Percentiles rank a stretch among this genome's conserved stretches.
phyloP scores from a whole-genome alignment of 2,329 filamentous ascomycete species.

The Exophiala mesophila region DNA sequence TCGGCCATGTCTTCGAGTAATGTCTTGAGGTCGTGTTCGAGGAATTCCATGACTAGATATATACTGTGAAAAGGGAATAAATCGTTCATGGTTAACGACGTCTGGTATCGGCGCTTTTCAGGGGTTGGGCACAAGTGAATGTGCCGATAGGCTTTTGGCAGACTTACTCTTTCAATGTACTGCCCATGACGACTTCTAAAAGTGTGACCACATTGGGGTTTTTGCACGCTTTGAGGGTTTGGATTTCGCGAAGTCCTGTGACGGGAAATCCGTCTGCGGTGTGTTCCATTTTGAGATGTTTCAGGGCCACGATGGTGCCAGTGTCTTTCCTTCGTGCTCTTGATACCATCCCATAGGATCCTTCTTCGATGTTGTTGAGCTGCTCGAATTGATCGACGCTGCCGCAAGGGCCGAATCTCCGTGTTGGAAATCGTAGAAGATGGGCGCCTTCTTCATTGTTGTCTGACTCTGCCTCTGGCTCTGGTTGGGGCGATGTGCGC shows the following conservation, averaged over 20 bases:
- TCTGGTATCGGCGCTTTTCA: conserved; percentile 37
- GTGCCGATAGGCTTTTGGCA: too few relatives aligned
- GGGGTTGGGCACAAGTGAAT: conserved; percentile 11
- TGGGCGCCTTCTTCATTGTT: conserved; percentile 38
- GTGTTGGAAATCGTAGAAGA: conserved; percentile 66
- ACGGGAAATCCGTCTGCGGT: conserved; percentile 76
- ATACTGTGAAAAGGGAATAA: conserved; percentile 53
- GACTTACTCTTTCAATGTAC: conserved; percentile 54
- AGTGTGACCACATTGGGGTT: conserved; percentile 80
- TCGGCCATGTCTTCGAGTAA: conserved; percentile 91
- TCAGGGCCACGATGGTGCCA: conserved; percentile 80
- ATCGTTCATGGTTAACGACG: conserved; percentile 33
- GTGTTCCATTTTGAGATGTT: conserved; percentile 85
- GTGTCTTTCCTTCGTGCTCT: conserved; percentile 70
- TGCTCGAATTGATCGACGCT: conserved; percentile 86
- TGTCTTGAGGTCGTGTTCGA: conserved; percentile 93
- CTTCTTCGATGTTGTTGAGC: conserved; percentile 95
- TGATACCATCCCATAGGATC: conserved; percentile 91
- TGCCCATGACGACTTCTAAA: conserved; percentile 77
- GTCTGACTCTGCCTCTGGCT: conserved; percentile 1
- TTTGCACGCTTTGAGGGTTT: conserved; percentile 73
- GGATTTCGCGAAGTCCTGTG: conserved; percentile 88
- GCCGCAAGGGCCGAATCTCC: conserved; percentile 64
- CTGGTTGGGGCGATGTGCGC: conserved; percentile 54
- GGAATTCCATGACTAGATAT: conserved; percentile 92